Base-by-base conservation (phyloP, 345 rosid species). In the Gossypium longicalyx region DNA sequence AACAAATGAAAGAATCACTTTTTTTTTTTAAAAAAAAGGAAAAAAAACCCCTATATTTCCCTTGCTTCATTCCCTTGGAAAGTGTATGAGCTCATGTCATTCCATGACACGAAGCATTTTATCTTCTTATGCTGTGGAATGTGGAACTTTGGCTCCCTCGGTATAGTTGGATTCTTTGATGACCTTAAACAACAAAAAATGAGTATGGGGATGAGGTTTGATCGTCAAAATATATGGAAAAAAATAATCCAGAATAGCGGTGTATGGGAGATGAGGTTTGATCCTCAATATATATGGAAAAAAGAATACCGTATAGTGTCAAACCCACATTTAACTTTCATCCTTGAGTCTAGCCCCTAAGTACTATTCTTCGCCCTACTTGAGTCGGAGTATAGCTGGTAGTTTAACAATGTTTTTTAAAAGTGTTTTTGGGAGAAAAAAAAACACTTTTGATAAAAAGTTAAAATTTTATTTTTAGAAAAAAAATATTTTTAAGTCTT, bases 101-200 rank as follows among this genome's bases (percentile, higher is more conserved):
- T 85, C 89, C 90, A 89, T 0, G 97, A 89, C 38, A 80, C 69
- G 79, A 90, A 83, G 71, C 91, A 84, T 82, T 91, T 94, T 82
- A 86, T 89, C 89, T 92, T 92, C 93, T 94, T 92, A 57, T 92
- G 89, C 15, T 91, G 85, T 9, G 97, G 94, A 22, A 88, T 79
- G 73, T 84, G 94, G 70, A 95, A 89, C 89, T 85, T 91, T 4
- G 98, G 98, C 8, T 95, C 97, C 84, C 75, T 83, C 7, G 99
- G 97, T 19, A 88, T 80, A 0, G 98, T 93, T 57, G 98, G 98
- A 78, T 91, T 86, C 88, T 83, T 95, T 76, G 48, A 72, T 19
- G 98, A 92, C 53, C 53, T 49, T 49, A 49, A 49, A 54, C 20
- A 53, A 51, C 54, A 17, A 16, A 51, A 51, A 51, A 16, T 34